Base-by-base conservation (phyloP, 2,329 filamentous ascomycete species). In the Pseudogymnoascus sp. region DNA sequence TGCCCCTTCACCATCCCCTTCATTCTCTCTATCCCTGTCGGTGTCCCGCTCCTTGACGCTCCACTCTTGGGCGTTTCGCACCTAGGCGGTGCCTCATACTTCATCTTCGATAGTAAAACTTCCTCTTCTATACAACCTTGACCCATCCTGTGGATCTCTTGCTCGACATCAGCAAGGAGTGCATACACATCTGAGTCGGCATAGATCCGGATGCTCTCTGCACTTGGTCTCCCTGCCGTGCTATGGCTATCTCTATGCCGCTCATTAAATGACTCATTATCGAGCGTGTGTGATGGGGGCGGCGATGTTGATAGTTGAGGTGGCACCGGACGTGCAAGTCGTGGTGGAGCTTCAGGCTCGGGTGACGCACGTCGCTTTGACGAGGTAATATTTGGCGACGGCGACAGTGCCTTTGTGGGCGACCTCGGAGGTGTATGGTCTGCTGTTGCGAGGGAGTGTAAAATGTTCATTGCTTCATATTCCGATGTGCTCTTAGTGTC, bases 141-240 rank as follows among this genome's bases (percentile, higher is more conserved):
- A 2, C 70, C 70, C 70, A 76, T 75, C n/a, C 68, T 68, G 33
- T 72, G 79, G 68, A 86, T 82, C 67, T 85, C 80, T 63, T 78
- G 78, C 71, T 89, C 85, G 12, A 89, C 86, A 65, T 89, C 86
- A 1, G 82, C 84, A 39, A 89, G 76, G 1, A 89, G 77, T 2
- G 83, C 81, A 65, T 86, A 88, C 7, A 90, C 81, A 54, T 87
- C 85, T 63, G 83, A 82, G 62, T 86, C 86, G 20, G 85, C 85
- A 65, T 88, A 89, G 66, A 89, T 80, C 20, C 83, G 82, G 63
- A 88, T 88, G 70, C 85, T 88, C 71, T 88, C 83, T 37, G 84
- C 78, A 72, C 68, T 43, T 79, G 74, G 9, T 69, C 62, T 61
- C 5, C 62, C 54, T 14, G 57, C 62, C 8, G 62, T 58, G 35